A percentile compares a stretch with the other conserved stretches of the same genome.
Evolutionary conservation across 2,329 filamentous ascomycete genomes (phyloP).

Genomic region (Aspergillus chevalieri): DNA sequence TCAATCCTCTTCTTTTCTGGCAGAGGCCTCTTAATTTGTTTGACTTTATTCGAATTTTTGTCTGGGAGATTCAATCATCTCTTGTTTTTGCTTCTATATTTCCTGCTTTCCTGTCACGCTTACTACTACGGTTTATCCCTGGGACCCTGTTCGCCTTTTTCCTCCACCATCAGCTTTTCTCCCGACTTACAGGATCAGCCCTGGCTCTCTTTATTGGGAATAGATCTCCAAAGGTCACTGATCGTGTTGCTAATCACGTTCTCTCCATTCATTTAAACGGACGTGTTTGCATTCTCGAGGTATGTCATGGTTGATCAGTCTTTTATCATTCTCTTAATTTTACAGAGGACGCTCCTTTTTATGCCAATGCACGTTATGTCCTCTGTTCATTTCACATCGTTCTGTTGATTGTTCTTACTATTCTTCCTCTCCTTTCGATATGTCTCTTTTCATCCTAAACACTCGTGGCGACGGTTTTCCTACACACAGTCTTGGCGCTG

Average conservation of each 20-base stretch:
- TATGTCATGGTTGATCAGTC: neutral
- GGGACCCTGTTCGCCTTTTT: neutral
- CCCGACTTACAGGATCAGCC: neutral
- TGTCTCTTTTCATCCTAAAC: neutral
- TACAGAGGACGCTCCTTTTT: neutral
- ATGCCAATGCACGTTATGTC: neutral
- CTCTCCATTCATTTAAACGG: neutral
- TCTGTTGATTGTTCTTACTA: neutral
- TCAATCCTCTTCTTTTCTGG: neutral
- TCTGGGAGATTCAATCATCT: constrained; percentile 2
- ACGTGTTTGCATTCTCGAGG: neutral
- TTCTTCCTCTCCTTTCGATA: neutral
- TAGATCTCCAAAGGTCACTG: neutral
- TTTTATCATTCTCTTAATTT: neutral
- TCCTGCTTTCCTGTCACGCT: neutral
- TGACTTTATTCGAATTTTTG: constrained; percentile 2
- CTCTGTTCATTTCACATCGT: neutral
- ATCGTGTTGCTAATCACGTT: neutral
- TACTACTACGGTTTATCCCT: neutral
- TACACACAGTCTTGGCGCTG: constrained; percentile 6
- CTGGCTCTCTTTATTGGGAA: neutral
- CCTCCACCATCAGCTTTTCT: neutral
- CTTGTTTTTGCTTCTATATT: constrained; percentile 2
- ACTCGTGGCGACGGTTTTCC: neutral
- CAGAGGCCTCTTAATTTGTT: neutral